Conservation (phyloP, 768 basidiomycete genomes). For the Pisolithus marmoratus region DNA sequence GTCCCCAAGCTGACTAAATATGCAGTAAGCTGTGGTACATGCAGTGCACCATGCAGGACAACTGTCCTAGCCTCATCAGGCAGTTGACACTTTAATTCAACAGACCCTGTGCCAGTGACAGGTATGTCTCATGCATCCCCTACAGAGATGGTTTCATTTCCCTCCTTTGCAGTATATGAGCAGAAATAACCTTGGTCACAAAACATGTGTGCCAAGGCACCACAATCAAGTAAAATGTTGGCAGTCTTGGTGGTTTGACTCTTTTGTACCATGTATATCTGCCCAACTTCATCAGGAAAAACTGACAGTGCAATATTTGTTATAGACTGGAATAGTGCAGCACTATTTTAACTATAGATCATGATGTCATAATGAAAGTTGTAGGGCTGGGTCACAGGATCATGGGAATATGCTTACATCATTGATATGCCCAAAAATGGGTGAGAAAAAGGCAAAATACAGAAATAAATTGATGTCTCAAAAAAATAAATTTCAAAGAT, state of each 20-base stretch:
- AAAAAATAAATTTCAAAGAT: no score
- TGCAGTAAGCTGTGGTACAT: constrained; percentile 12
- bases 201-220: constrained; percentile 26
- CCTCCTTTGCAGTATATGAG: neutral
- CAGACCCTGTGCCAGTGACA: constrained; percentile 8
- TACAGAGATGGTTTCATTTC: constrained; percentile 9
- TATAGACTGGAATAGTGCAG: no score
- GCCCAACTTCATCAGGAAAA: no score
- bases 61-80: constrained; percentile 3
- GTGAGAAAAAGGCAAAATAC: no score
- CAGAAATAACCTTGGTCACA: constrained; percentile 12
- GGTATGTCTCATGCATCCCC: constrained; percentile 8
- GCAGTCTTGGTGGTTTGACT: neutral
- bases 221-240: neutral
- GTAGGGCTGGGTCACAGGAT: no score
- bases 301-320: no score
- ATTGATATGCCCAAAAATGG: no score
- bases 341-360: no score
- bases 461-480: no score
- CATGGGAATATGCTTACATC: no score
- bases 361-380: no score
- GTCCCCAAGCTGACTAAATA: constrained; percentile 14
- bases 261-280: neutral
- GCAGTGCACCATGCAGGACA: constrained; percentile 6
- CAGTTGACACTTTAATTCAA: constrained; percentile 11